phyloP scores from a whole-genome alignment of 2,329 filamentous ascomycete genomes.

The Claviceps quebecensis region DNA sequence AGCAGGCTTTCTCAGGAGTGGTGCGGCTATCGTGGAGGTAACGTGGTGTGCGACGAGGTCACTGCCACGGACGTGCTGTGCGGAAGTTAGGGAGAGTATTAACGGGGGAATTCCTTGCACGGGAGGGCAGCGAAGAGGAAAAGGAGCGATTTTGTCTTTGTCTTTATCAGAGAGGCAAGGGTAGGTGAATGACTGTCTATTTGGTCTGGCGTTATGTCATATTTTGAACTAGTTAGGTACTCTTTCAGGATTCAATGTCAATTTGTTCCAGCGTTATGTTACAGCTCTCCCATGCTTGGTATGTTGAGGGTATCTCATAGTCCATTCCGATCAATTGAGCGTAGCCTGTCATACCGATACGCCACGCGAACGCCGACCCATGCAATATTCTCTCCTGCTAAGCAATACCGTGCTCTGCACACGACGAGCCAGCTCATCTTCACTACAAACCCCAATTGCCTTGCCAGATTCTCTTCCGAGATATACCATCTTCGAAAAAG shows the following conservation, averaged over 20 bases:
- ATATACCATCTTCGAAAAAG: background rate
- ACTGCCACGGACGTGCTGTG: background rate
- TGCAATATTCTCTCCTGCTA: background rate
- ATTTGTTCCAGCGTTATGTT: background rate
- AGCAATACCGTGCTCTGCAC: background rate
- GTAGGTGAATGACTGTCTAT: background rate
- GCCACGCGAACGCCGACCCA: background rate
- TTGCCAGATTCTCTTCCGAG: background rate
- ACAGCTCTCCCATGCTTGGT: background rate
- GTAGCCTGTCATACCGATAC: background rate
- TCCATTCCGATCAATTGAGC: background rate
- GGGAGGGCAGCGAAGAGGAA: background rate
- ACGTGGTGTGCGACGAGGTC: background rate
- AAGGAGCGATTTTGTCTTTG: background rate
- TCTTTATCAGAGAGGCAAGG: background rate
- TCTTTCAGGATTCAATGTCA: background rate
- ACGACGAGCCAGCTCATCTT: background rate
- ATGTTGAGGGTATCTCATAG: slow-evolving; percentile 1
- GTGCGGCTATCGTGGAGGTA: no score
- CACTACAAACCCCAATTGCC: background rate
- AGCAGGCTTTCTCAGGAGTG: background rate
- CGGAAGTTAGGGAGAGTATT: no score
- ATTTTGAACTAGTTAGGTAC: background rate
- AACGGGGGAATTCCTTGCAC: background rate
- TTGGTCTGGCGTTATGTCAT: background rate